phyloP scores from a whole-genome alignment of 2,329 filamentous ascomycete species.

The Peltaster fructicola region DNA sequence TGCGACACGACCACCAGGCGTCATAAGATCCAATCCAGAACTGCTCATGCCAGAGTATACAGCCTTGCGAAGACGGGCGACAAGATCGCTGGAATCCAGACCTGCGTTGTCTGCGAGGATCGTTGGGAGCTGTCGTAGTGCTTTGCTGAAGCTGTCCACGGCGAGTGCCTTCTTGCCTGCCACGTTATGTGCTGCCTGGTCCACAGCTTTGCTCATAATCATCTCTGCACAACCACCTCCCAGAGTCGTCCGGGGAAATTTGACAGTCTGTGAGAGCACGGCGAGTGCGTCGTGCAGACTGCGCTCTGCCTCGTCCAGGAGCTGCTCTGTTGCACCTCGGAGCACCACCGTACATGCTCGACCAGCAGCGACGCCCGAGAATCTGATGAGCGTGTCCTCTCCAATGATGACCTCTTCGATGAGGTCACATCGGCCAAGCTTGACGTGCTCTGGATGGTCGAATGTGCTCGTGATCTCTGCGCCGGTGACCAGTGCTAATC shows the following conservation, averaged over 20 bases:
- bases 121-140: conserved; percentile 82
- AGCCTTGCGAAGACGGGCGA: conserved; percentile 76
- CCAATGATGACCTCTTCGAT: conserved; percentile 98
- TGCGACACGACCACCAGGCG: conserved; percentile 76
- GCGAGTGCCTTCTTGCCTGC: conserved; percentile 95
- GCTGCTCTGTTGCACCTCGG: conserved; percentile 87
- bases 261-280: conserved; percentile 89
- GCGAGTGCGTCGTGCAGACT: conserved; percentile 91
- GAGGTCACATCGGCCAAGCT: conserved; percentile 83
- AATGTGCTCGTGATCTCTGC: conserved; percentile 97
- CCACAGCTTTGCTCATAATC: conserved; percentile 97
- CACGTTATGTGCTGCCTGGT: conserved; percentile 79
- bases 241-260: conserved; percentile 82
- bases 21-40: conserved; percentile 76
- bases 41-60: conserved; percentile 91
- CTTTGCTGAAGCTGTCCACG: conserved; percentile 74
- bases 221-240: conserved; percentile 96
- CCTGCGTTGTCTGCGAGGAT: conserved; percentile 96
- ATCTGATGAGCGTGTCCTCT: conserved; percentile 92
- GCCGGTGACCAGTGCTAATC: conserved; percentile 83
- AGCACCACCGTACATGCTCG: conserved; percentile 93
- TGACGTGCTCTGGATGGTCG: conserved; percentile 92
- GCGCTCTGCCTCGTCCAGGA: conserved; percentile 90
- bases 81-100: conserved; percentile 84
- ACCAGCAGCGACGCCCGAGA: conserved; percentile 86